Evolutionary conservation across 371 early-diverging fungal genomes (phyloP), one percentile per base, ranked within the genome.

Genomic region (Actinomortierella ambigua): DNA sequence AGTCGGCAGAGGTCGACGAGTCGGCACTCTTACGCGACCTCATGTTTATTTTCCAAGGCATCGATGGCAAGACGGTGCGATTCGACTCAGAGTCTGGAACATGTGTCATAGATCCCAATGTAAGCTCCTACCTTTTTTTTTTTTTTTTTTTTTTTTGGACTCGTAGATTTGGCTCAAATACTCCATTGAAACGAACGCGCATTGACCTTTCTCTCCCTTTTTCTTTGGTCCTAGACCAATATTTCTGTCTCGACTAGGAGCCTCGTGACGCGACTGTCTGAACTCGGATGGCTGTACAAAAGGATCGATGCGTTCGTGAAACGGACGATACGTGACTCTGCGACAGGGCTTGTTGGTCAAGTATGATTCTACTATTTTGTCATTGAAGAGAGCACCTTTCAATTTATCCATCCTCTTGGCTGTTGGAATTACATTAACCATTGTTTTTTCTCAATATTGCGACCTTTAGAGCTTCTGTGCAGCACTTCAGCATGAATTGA

Each of bases 31-130:
- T 98, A 41, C 85, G 90, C 2, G 98, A 98, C 55, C 73, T 96
- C 52, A 82, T 98, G 7, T 98, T 85, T 70, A 83, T 96, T 15
- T 90, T 96, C 71, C 98, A 97, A 73, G 98, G 95, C 2, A 92
- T 98, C 50, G 92, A 97, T 78, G 98, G 98, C 40, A 84, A 83
- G 54, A 89, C 86, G 62, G 82, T 97, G 26, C 84, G 82, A 59
- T 94, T 82, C 60, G 85, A 90, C 56, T 20, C 61, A 6, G 63
- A 61, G 2, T 60, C 68, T 14, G 71, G 80, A 5, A 77, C 80
- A 4, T 92, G 83, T 57, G 53, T 61, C 2, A 73, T 94, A 9
- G 82, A 84, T 50, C 65, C 79, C 15, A 80, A 78, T 41, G 84
- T 86, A 58, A 57, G 63, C 40, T 9, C 44, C 29, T 40, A 62